A percentile compares a stretch with the other conserved stretches of the same genome.
Evolutionary conservation across 2,329 filamentous ascomycete species (phyloP).

Genomic region (Raffaelea albimanens): DNA sequence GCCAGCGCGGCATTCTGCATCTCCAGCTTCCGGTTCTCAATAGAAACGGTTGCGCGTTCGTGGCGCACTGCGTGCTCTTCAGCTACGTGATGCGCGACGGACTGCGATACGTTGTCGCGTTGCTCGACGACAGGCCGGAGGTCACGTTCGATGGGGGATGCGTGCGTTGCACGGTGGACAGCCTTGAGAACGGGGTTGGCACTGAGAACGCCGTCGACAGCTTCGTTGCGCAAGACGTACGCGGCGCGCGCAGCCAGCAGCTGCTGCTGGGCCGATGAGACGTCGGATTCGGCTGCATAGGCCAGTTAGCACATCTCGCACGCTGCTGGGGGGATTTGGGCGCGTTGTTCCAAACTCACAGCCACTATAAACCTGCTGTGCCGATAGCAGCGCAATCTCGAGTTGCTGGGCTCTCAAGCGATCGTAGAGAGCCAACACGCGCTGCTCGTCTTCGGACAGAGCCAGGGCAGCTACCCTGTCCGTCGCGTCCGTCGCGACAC

Average conservation of each 20-base stretch:
- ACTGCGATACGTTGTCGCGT: conserved; percentile 57
- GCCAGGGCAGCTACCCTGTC: conserved; percentile 26
- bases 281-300: conserved; percentile 5
- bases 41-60: conserved; percentile 46
- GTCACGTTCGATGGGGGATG: conserved; percentile 57
- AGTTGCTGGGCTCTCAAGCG: conserved; percentile 61
- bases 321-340: too few relatives aligned
- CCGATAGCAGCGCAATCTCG: conserved; percentile 58
- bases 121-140: conserved; percentile 56
- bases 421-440: conserved; percentile 61
- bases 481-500: background rate
- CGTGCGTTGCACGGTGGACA: conserved; percentile 58
- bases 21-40: conserved; percentile 45
- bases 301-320: too few relatives aligned
- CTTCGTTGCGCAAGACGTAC: conserved; percentile 60
- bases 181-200: conserved; percentile 70
- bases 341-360: too few relatives aligned
- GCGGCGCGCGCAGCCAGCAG: conserved; percentile 61
- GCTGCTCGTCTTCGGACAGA: conserved; percentile 57
- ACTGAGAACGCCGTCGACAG: conserved; percentile 58
- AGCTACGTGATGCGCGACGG: conserved; percentile 49
- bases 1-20: conserved; percentile 55
- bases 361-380: conserved; percentile 27
- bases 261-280: conserved; percentile 51
- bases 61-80: conserved; percentile 40